phyloP scores from a whole-genome alignment of 768 basidiomycete species.

The Nevesoporus exiguus region DNA sequence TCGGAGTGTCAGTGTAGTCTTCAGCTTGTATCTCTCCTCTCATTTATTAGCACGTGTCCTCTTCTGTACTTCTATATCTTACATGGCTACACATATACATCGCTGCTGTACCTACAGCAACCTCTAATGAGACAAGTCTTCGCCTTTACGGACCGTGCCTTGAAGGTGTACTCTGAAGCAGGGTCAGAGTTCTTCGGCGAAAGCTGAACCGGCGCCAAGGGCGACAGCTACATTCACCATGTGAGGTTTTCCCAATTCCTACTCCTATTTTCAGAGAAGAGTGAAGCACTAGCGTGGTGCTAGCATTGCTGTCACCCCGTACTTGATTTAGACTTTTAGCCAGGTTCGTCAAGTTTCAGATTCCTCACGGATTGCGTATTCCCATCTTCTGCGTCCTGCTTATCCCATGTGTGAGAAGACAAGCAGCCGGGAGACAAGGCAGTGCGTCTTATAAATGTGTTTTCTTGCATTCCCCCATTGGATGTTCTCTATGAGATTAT shows the following conservation, averaged over 20 bases:
- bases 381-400: conserved; percentile 4
- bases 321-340: conserved; percentile 27
- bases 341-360: conserved; percentile 18
- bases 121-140: conserved; percentile 17
- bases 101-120: conserved; percentile 18
- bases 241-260: conserved; percentile 6
- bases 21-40: conserved; percentile 1
- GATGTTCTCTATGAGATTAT: conserved; percentile 3
- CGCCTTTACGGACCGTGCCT: background rate
- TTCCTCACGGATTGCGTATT: conserved; percentile 7
- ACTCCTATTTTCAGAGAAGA: conserved; percentile 4
- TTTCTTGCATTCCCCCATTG: conserved; percentile 20
- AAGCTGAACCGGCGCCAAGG: conserved; percentile 2
- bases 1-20: conserved; percentile 24
- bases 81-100: conserved; percentile 18
- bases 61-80: conserved; percentile 25
- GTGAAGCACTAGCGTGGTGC: conserved; percentile 18
- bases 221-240: conserved; percentile 6
- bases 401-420: conserved; percentile 22
- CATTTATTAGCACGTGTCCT: conserved; percentile 19
- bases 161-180: conserved; percentile 1
- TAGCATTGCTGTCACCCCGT: background rate
- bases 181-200: conserved; percentile 12
- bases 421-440: conserved; percentile 14
- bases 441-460: conserved; percentile 25